These are phyloP conservation scores for Delphinella strobiligena DNA, from an alignment of 2,329 filamentous ascomycete genomes.

Conservation along the genomic window DNA sequence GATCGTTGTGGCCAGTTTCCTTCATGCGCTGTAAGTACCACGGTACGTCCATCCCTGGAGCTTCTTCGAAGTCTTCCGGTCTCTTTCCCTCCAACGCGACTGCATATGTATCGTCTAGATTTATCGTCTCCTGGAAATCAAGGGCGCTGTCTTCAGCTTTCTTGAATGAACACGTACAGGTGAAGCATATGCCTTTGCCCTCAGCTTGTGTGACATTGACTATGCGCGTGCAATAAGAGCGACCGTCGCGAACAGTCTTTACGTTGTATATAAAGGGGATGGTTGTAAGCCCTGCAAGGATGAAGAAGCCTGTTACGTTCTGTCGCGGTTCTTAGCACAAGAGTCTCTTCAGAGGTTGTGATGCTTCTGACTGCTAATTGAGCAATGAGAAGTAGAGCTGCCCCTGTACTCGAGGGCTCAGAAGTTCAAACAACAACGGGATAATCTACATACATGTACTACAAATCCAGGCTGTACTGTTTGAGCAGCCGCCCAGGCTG, in stretches of 20 bases:
- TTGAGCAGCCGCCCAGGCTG: constrained; percentile 43
- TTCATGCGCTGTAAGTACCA: constrained; percentile 21
- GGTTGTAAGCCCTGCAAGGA: constrained; percentile 33
- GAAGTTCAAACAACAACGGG: background rate
- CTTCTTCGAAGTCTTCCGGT: constrained; percentile 20
- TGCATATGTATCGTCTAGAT: constrained; percentile 24
- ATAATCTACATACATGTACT: constrained; percentile 33
- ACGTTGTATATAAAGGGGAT: constrained; percentile 41
- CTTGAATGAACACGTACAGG: constrained; percentile 42
- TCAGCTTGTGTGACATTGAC: constrained; percentile 40
- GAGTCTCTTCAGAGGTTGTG: no score
- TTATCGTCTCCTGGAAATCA: constrained; percentile 22
- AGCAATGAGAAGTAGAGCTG: no score
- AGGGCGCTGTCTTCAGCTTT: constrained; percentile 24
- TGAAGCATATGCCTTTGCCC: constrained; percentile 37
- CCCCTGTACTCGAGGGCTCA: constrained; percentile 1
- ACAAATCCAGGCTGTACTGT: constrained; percentile 39
- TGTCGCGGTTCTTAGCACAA: no score
- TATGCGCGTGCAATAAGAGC: constrained; percentile 39
- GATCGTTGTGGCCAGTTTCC: constrained; percentile 26
- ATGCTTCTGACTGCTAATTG: no score
- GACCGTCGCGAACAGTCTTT: constrained; percentile 38
- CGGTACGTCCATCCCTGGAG: constrained; percentile 23
- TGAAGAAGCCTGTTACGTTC: constrained; percentile 43
- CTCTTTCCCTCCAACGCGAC: constrained; percentile 22